Conservation (phyloP, 2,329 filamentous ascomycete genomes). For the Orbilia brochopaga region DNA sequence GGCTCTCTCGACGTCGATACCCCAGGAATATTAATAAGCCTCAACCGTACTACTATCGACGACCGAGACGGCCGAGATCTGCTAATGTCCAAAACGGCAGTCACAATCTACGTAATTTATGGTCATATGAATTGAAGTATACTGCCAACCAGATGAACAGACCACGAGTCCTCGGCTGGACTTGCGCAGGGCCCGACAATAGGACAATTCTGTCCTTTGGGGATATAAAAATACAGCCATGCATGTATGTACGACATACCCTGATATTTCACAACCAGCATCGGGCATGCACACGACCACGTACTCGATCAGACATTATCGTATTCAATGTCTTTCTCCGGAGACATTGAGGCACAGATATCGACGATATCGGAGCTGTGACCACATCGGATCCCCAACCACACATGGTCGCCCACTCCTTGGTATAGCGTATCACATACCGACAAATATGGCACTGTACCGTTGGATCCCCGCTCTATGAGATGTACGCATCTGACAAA, state of each 20-base stretch:
- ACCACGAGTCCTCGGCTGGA: background rate
- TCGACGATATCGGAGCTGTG: too few relatives aligned
- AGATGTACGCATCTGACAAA: background rate
- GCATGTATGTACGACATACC: too few relatives aligned
- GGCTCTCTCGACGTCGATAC: background rate
- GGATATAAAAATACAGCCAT: too few relatives aligned
- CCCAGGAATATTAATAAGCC: slow-evolving; percentile 1
- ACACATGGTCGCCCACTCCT: background rate
- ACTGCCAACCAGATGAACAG: background rate
- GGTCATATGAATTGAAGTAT: background rate
- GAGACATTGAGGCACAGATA: too few relatives aligned
- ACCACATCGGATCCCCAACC: too few relatives aligned
- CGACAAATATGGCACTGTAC: background rate
- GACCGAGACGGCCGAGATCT: slow-evolving; percentile 20
- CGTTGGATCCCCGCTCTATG: background rate
- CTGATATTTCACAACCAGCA: too few relatives aligned
- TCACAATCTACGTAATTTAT: slow-evolving; percentile 24
- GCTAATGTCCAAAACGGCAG: slow-evolving; percentile 41
- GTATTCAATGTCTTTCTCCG: too few relatives aligned
- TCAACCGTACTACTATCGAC: slow-evolving; percentile 12
- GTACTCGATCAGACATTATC: too few relatives aligned
- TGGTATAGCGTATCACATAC: background rate
- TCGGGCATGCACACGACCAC: too few relatives aligned
- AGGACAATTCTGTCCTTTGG: too few relatives aligned
- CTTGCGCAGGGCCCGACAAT: background rate